A percentile compares a stretch with the other conserved stretches of the same genome.
Evolutionary conservation across 257 asterid genomes (phyloP).

Genomic region (Perilla frutescens): DNA sequence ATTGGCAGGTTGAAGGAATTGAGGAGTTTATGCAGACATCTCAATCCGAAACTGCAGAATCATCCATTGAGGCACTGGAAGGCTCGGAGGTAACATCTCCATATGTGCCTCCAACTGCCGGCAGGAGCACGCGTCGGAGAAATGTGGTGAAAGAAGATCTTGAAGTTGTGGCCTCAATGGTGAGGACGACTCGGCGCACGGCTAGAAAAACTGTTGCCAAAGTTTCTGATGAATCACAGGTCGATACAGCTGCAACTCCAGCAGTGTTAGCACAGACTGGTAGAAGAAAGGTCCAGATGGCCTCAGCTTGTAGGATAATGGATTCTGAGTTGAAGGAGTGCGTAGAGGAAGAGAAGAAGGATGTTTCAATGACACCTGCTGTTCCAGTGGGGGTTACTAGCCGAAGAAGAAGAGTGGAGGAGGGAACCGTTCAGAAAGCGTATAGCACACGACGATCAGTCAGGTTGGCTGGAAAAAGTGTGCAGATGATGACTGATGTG

Average conservation of each 20-base stretch:
- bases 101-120: constrained; percentile 56
- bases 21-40: constrained; percentile 56
- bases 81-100: constrained; percentile 56
- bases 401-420: constrained; percentile 51
- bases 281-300: constrained; percentile 47
- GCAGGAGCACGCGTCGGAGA: constrained; percentile 54
- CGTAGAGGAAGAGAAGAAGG: constrained; percentile 44
- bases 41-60: constrained; percentile 51
- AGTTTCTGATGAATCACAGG: constrained; percentile 37
- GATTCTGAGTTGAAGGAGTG: constrained; percentile 55
- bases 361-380: constrained; percentile 53
- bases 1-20: constrained; percentile 77
- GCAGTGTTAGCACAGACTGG: constrained; percentile 39
- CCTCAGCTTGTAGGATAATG: constrained; percentile 55
- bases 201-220: constrained; percentile 42
- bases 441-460: constrained; percentile 69
- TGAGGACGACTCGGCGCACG: constrained; percentile 51
- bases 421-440: constrained; percentile 41
- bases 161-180: constrained; percentile 38
- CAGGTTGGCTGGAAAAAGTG: constrained; percentile 63
- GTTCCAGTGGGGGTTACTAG: constrained; percentile 45
- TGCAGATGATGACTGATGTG: constrained; percentile 20
- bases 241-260: constrained; percentile 41
- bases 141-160: constrained; percentile 40
- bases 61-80: constrained; percentile 62